Percentiles rank a stretch among this genome's conserved stretches.
Conservation (phyloP, 2,329 filamentous ascomycete species). For the Diaporthe vexans region DNA sequence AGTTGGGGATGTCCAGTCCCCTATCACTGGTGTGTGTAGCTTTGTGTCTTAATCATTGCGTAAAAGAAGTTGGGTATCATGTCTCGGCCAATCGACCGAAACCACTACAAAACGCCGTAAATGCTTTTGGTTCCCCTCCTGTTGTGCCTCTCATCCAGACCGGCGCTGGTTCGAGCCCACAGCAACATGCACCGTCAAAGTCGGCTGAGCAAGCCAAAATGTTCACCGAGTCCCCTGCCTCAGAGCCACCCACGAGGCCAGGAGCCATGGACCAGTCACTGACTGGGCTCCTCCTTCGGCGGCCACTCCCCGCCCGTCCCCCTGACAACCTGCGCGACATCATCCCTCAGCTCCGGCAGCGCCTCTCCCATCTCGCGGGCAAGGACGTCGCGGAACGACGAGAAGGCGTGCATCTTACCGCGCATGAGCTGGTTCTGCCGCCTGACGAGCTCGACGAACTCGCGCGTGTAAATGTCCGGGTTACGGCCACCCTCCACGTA, state of each 20-base stretch:
- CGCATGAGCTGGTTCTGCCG: constrained; percentile 76
- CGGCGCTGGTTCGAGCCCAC: not conserved
- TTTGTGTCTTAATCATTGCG: not conserved
- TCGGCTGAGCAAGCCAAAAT: not conserved
- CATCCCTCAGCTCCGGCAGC: constrained; percentile 70
- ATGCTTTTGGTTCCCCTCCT: not conserved
- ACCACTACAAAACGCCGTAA: constrained; percentile 20
- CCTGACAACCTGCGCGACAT: constrained; percentile 65
- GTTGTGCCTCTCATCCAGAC: too few species aligned
- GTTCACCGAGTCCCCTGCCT: too few species aligned
- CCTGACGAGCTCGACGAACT: constrained; percentile 78
- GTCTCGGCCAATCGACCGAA: constrained; percentile 20
- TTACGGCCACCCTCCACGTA: constrained; percentile 81
- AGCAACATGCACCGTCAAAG: not conserved
- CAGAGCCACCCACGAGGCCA: not conserved
- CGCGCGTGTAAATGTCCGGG: constrained; percentile 80
- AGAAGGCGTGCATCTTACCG: constrained; percentile 75
- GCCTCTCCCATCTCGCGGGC: constrained; percentile 69
- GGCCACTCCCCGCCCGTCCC: constrained; percentile 56
- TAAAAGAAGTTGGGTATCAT: constrained; percentile 35
- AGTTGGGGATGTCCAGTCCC: not conserved
- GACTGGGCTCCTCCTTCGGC: constrained; percentile 3
- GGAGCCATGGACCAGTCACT: constrained; percentile 20
- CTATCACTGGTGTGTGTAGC: not conserved
- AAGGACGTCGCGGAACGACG: constrained; percentile 71